Evolutionary conservation across 2,329 filamentous ascomycete species (phyloP), one percentile per base, ranked within the genome.

Genomic region (Pseudogymnoascus sp.): DNA sequence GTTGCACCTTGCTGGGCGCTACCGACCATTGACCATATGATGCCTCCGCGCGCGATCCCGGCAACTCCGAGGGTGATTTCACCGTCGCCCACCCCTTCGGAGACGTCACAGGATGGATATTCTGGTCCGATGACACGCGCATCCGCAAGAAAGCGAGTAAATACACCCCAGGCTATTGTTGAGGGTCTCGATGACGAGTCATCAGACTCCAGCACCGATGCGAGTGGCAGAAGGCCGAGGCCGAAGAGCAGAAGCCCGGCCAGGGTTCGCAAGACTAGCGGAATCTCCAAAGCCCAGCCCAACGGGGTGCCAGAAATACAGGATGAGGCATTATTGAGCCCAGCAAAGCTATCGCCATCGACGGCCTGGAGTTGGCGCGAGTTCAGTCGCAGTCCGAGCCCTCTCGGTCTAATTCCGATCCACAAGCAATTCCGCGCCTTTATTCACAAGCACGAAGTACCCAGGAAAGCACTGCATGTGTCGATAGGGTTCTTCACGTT

Each of bases 361-460:
- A 80, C 82, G 23, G 77, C 82, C 8, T 90, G 89, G 78, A 90
- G 83, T 74, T 95, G 91, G 90, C 85, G 90, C 64, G 90, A 93
- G 72, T 84, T 97, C 73, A 96, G 91, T 70, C 85, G 94, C 66
- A 96, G 91, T 69, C 94, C 94, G 2, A 96, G 91, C 69, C 94
- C 94, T 8, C 82, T 97, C 4, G 94, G 94, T 7, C 81, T 97
- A 58, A 99, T 99, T 65, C 94, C 94, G 2, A 93, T 99, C 70
- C 94, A 99, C 75, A 83, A 90, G 64, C 89, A 94, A 72, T 99
- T 94, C 84, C 85, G 91, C 69, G 89, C 84, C 28, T 92, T 99
- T 72, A 90, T 96, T 66, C 94, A 99, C 81, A 92, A 91, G 70
- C 93, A 99, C 76, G 94, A 99, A 77, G 92, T 99, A 61, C 94